Percentiles rank a stretch among this genome's conserved stretches.
phyloP scores from a whole-genome alignment of 495 filamentous ascomycete species.

The Penicillium egyptiacum region DNA sequence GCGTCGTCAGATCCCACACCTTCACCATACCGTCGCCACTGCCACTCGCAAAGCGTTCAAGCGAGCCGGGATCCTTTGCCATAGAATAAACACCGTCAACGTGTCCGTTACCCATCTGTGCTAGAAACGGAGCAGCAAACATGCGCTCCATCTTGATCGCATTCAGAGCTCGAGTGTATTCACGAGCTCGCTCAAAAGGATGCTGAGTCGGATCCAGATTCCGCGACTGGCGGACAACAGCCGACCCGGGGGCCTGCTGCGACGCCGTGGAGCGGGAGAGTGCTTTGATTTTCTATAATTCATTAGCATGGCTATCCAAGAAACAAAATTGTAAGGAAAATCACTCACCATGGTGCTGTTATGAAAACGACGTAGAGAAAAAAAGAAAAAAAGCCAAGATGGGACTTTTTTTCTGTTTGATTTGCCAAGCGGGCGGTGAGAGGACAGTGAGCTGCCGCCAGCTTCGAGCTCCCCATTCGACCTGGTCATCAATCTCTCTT shows the following conservation, averaged over 20 bases:
- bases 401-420: slow-evolving; percentile 37
- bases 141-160: slow-evolving; percentile 93
- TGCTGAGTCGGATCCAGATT: slow-evolving; percentile 92
- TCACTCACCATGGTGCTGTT: slow-evolving; percentile 28
- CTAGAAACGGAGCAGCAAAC: slow-evolving; percentile 92
- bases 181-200: slow-evolving; percentile 90
- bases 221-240: slow-evolving; percentile 69
- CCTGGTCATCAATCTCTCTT: slow-evolving; percentile 25
- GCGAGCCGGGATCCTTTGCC: slow-evolving; percentile 66
- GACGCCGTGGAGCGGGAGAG: slow-evolving; percentile 75
- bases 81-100: slow-evolving; percentile 87
- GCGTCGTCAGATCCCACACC: slow-evolving; percentile 83
- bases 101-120: slow-evolving; percentile 83
- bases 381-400: slow-evolving; percentile 19
- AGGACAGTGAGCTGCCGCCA: slow-evolving; percentile 30
- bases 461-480: slow-evolving; percentile 35
- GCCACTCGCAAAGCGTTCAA: slow-evolving; percentile 73
- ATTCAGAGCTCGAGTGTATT: slow-evolving; percentile 88
- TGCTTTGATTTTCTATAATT: slow-evolving; percentile 81
- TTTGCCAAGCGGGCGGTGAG: slow-evolving; percentile 37
- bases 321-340: background rate
- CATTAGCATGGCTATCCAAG: slow-evolving; percentile 13
- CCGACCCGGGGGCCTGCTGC: slow-evolving; percentile 75
- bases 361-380: slow-evolving; percentile 12
- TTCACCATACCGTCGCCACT: slow-evolving; percentile 88